Conservation (phyloP, 352 stramenopile genomes). For the Globisporangium abappressorium region DNA sequence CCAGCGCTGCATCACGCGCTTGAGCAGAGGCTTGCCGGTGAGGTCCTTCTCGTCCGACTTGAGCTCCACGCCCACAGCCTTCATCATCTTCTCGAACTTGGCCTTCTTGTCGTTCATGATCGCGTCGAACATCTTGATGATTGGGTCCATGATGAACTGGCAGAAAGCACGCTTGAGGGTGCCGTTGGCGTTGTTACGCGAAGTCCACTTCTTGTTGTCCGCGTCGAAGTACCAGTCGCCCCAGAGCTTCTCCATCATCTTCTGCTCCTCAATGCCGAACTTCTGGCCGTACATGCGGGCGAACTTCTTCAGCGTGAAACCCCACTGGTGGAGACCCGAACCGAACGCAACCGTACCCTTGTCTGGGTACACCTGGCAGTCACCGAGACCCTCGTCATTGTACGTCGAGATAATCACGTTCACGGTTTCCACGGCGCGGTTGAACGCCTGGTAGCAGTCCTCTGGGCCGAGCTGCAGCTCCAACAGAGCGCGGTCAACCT, state of each 20-base stretch:
- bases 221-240: slow-evolving; percentile 98
- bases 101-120: slow-evolving; percentile 99
- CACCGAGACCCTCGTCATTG: slow-evolving; percentile 96
- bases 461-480: slow-evolving; percentile 98
- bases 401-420: slow-evolving; percentile 99
- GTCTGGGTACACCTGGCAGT: slow-evolving; percentile 98
- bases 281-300: slow-evolving; percentile 98
- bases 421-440: slow-evolving; percentile 97
- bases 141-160: slow-evolving; percentile 99
- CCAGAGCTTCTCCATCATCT: slow-evolving; percentile 99
- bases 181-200: slow-evolving; percentile 90
- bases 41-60: slow-evolving; percentile 97
- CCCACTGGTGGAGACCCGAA: slow-evolving; percentile 99
- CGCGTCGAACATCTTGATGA: slow-evolving; percentile 99
- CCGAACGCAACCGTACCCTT: slow-evolving; percentile 99
- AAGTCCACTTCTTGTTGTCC: slow-evolving; percentile 96
- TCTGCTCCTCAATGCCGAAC: slow-evolving; percentile 97
- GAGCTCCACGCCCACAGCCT: slow-evolving; percentile 96
- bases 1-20: slow-evolving; percentile 99
- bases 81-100: slow-evolving; percentile 98
- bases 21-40: slow-evolving; percentile 96
- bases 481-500: slow-evolving; percentile 98
- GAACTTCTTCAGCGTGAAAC: slow-evolving; percentile 99
- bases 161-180: slow-evolving; percentile 98
- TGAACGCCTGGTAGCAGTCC: slow-evolving; percentile 99